A percentile compares a stretch with the other conserved stretches of the same genome.
phyloP scores from a whole-genome alignment of 139 green algal genomes.

The Closterium sp. region DNA sequence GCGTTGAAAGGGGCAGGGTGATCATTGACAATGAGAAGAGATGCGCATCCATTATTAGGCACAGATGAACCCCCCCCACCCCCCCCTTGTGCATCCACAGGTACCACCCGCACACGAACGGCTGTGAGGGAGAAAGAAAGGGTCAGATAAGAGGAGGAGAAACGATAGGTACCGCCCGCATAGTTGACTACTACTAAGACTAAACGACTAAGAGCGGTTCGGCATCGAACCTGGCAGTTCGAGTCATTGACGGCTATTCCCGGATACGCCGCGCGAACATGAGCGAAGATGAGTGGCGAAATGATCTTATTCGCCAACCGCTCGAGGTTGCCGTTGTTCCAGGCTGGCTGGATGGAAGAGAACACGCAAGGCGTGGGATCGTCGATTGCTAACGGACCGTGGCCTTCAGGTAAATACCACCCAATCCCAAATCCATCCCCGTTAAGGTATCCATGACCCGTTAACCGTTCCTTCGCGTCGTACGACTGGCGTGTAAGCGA shows the following conservation, averaged over 20 bases:
- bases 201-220: not conserved
- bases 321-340: conserved; percentile 96
- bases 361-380: conserved; percentile 84
- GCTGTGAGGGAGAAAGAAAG: not conserved
- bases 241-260: conserved; percentile 92
- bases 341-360: conserved; percentile 83
- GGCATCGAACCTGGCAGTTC: conserved; percentile 76
- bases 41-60: not conserved
- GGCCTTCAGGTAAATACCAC: conserved; percentile 61
- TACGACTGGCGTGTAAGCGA: conserved; percentile 95
- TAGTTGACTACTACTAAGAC: too few species aligned
- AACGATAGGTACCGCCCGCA: too few species aligned
- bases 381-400: not conserved
- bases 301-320: conserved; percentile 85
- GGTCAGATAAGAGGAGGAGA: too few species aligned
- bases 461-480: conserved; percentile 80
- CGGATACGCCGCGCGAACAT: conserved; percentile 92
- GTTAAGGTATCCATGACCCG: conserved; percentile 88
- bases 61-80: conserved; percentile 63
- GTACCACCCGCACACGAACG: conserved; percentile 69
- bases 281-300: conserved; percentile 87
- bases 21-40: not conserved
- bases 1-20: not conserved
- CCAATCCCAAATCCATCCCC: conserved; percentile 62
- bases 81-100: conserved; percentile 97